phyloP scores from a whole-genome alignment of 352 stramenopile genomes.

The Stephanocyclus meneghinianus region DNA sequence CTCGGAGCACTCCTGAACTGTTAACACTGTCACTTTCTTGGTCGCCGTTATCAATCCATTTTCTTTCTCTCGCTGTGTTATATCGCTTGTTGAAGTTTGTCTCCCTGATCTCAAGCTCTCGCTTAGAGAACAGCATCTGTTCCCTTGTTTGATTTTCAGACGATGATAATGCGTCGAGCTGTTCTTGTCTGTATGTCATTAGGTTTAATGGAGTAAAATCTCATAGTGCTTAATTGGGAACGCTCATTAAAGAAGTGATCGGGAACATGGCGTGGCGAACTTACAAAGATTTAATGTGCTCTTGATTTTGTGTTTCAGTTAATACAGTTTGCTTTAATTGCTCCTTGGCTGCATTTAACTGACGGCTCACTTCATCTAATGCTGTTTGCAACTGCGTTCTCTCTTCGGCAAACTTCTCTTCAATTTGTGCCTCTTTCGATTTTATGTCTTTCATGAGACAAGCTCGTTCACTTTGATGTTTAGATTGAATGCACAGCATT shows the following conservation, averaged over 20 bases:
- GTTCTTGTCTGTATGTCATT: constrained; percentile 24
- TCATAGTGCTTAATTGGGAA: not conserved
- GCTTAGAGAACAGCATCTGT: constrained; percentile 41
- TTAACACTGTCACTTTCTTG: not conserved
- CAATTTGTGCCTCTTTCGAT: constrained; percentile 27
- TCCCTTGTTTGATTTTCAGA: constrained; percentile 24
- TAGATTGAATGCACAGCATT: constrained; percentile 18
- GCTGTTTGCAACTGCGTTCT: constrained; percentile 21
- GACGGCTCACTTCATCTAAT: constrained; percentile 5
- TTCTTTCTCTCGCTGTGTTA: not conserved
- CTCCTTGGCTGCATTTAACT: constrained; percentile 22
- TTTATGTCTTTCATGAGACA: constrained; percentile 16
- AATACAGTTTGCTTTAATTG: constrained; percentile 12
- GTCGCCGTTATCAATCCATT: not conserved
- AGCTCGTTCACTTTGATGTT: constrained; percentile 28
- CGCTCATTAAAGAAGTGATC: not conserved
- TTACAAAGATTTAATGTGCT: constrained; percentile 41
- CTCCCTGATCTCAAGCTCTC: constrained; percentile 40
- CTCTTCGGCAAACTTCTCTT: constrained; percentile 28
- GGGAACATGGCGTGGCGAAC: constrained; percentile 7
- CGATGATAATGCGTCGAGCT: constrained; percentile 21
- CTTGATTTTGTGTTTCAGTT: constrained; percentile 16
- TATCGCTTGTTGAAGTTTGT: constrained; percentile 31
- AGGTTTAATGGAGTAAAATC: not conserved
- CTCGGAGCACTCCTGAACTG: constrained; percentile 19